These are phyloP conservation scores for Ustilago cynodontis DNA, from an alignment of 1,284 basidiomycete genomes.

Conservation along the genomic window DNA sequence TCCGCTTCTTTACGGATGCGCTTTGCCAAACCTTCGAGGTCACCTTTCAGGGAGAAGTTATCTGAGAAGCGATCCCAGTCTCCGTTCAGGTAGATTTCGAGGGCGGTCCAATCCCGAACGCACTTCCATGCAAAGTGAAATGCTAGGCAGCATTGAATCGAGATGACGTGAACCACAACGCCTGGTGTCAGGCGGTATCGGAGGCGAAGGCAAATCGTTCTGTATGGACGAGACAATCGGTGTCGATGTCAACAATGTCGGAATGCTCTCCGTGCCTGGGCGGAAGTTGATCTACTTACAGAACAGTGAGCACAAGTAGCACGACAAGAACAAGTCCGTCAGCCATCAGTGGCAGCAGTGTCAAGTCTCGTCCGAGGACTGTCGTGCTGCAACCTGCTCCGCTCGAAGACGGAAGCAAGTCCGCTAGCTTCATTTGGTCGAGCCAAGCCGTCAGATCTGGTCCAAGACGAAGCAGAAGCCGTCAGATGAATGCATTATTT, in stretches of 20 bases:
- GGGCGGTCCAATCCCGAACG: constrained; percentile 33
- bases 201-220: constrained; percentile 18
- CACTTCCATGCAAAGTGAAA: constrained; percentile 44
- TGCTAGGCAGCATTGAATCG: constrained; percentile 22
- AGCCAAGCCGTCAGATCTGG: constrained; percentile 23
- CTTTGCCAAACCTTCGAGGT: constrained; percentile 12
- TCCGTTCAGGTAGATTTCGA: constrained; percentile 30
- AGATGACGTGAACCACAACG: constrained; percentile 23
- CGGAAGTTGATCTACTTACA: constrained; percentile 19
- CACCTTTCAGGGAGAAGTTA: neutral
- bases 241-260: neutral
- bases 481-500: neutral
- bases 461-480: neutral
- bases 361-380: constrained; percentile 25
- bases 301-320: constrained; percentile 20
- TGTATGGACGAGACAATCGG: neutral
- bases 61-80: constrained; percentile 13
- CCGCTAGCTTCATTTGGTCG: constrained; percentile 14
- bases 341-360: constrained; percentile 39
- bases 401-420: neutral
- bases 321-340: constrained; percentile 23
- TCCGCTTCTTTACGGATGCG: constrained; percentile 25
- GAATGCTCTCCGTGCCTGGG: too few species aligned
- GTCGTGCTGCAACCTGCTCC: constrained; percentile 19
- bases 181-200: constrained; percentile 19